phyloP scores from a whole-genome alignment of 306 rosid genomes.

The Medicago ruthenica region DNA sequence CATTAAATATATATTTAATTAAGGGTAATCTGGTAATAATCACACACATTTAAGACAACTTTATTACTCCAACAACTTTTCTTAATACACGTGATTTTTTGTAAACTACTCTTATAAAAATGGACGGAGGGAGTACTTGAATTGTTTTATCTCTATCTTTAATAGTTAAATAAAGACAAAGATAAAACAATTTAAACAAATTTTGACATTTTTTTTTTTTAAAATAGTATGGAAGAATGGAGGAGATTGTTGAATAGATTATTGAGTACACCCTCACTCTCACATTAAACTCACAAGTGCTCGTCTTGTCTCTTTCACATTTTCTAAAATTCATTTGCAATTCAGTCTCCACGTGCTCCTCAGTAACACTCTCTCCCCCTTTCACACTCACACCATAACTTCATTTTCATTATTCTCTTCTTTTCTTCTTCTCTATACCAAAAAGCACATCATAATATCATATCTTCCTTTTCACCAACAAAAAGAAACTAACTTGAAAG shows the following conservation, averaged over 20 bases:
- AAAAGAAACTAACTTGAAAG: not conserved
- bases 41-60: no score
- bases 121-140: no score
- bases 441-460: not conserved
- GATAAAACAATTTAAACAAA: no score
- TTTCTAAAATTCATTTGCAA: slow-evolving; percentile 18
- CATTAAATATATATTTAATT: no score
- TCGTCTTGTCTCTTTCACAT: slow-evolving; percentile 40
- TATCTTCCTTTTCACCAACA: slow-evolving; percentile 15
- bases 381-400: not conserved
- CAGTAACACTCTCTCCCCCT: slow-evolving; percentile 32
- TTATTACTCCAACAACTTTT: no score
- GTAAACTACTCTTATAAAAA: no score
- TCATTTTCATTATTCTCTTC: not conserved
- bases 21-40: no score
- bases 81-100: no score
- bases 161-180: no score
- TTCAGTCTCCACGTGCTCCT: slow-evolving; percentile 74
- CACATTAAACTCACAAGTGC: slow-evolving; percentile 13
- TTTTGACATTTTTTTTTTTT: no score
- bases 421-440: not conserved
- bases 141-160: no score
- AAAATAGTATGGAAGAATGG: no score
- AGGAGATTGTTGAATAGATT: not conserved
- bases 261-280: not conserved